Evolutionary conservation across 1,139 yeast species (phyloP).

Genomic region (Yamadazyma taylorii): DNA sequence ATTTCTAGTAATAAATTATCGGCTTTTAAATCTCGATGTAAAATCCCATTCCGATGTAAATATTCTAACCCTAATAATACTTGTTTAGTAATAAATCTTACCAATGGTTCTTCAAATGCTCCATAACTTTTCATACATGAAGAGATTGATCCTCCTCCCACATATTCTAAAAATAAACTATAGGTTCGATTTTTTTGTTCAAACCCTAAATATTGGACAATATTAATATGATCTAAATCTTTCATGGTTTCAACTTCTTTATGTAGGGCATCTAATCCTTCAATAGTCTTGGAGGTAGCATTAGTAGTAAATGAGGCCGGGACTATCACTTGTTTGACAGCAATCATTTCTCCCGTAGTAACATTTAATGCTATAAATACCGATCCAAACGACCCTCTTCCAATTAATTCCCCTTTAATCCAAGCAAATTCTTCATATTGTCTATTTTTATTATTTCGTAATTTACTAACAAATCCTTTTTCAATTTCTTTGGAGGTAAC

Average conservation of each 20-base stretch:
- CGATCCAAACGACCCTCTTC: slow-evolving; percentile 96
- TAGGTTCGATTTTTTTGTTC: slow-evolving; percentile 75
- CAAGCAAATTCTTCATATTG: slow-evolving; percentile 86
- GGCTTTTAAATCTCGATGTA: slow-evolving; percentile 95
- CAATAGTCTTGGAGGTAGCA: slow-evolving; percentile 27
- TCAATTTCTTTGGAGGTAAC: slow-evolving; percentile 75
- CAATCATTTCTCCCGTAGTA: slow-evolving; percentile 98
- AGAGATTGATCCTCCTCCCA: slow-evolving; percentile 97
- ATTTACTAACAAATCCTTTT: slow-evolving; percentile 55
- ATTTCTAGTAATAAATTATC: slow-evolving; percentile 86
- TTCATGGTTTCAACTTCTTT: slow-evolving; percentile 94
- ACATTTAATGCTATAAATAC: slow-evolving; percentile 91
- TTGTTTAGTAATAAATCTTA: slow-evolving; percentile 74
- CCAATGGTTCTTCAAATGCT: slow-evolving; percentile 74
- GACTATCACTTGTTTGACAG: slow-evolving; percentile 90
- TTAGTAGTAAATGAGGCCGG: slow-evolving; percentile 11
- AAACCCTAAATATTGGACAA: slow-evolving; percentile 93
- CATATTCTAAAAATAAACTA: slow-evolving; percentile 89
- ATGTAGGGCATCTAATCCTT: slow-evolving; percentile 78
- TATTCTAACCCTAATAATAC: slow-evolving; percentile 82
- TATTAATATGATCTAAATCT: slow-evolving; percentile 89
- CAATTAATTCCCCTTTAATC: slow-evolving; percentile 97
- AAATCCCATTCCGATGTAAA: slow-evolving; percentile 80
- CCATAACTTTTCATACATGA: slow-evolving; percentile 83
- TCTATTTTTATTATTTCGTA: slow-evolving; percentile 61